phyloP scores from a whole-genome alignment of 768 basidiomycete species.

The Lyophyllum shimeji region DNA sequence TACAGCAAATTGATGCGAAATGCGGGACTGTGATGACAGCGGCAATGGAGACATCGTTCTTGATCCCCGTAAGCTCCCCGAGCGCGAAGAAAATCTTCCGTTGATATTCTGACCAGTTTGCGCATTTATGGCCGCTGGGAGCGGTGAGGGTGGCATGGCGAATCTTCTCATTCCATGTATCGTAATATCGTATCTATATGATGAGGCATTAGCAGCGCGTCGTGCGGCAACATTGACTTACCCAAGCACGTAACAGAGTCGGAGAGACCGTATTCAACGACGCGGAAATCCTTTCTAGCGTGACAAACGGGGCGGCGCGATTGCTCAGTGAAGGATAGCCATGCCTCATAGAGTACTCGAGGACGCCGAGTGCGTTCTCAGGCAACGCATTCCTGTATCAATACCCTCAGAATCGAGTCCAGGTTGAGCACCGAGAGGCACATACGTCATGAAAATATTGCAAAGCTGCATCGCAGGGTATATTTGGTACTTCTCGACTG shows the following conservation, averaged over 20 bases:
- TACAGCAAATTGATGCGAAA: constrained; percentile 17
- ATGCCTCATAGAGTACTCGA: constrained; percentile 18
- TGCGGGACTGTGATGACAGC: constrained; percentile 13
- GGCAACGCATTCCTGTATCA: constrained; percentile 10
- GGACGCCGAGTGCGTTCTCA: constrained; percentile 13
- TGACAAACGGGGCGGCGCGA: constrained; percentile 14
- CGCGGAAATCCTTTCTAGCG: constrained; percentile 1
- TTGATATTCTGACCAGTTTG: constrained; percentile 16
- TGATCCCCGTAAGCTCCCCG: constrained; percentile 8
- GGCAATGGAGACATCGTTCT: constrained; percentile 14
- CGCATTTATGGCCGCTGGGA: constrained; percentile 13
- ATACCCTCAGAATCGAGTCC: background rate
- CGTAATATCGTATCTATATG: constrained; percentile 13
- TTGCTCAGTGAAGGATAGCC: constrained; percentile 12
- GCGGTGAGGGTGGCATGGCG: constrained; percentile 11
- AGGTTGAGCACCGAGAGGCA: background rate
- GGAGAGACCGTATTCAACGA: background rate
- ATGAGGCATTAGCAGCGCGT: background rate
- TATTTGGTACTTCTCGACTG: constrained; percentile 20
- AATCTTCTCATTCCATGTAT: constrained; percentile 11
- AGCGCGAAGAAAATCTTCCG: constrained; percentile 15
- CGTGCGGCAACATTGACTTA: background rate
- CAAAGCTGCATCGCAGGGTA: constrained; percentile 21
- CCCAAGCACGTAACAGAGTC: constrained; percentile 12
- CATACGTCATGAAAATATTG: constrained; percentile 19